phyloP scores from a whole-genome alignment of 306 rosid genomes.

The Carpinus fangiana region DNA sequence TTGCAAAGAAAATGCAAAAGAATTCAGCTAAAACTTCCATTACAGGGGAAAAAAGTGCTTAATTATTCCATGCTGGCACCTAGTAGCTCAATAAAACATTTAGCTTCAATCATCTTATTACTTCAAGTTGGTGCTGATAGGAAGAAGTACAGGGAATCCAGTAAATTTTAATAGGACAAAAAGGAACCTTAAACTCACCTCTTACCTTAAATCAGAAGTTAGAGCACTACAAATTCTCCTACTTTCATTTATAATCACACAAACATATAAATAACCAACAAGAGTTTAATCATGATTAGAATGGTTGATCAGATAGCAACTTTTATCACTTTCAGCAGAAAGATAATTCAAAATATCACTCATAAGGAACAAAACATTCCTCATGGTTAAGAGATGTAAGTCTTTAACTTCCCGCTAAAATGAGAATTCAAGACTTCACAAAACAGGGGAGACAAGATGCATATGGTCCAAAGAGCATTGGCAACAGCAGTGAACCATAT shows the following conservation, averaged over 20 bases:
- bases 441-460: background rate
- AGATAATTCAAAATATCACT: background rate
- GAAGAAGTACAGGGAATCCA: background rate
- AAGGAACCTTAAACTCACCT: background rate
- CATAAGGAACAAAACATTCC: background rate
- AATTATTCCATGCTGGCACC: background rate
- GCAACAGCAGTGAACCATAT: background rate
- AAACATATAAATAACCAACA: background rate
- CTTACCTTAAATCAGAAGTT: background rate
- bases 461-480: background rate
- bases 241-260: background rate
- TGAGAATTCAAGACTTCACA: background rate
- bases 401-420: background rate
- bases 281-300: background rate
- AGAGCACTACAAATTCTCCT: background rate
- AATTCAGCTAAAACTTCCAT: background rate
- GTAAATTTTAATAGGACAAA: background rate
- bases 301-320: background rate
- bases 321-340: background rate
- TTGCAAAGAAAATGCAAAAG: background rate
- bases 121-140: background rate
- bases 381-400: background rate
- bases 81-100: background rate
- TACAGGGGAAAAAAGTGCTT: background rate
- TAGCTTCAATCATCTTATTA: background rate